Evolutionary conservation across 163 green algal genomes (phyloP), one percentile per base, ranked within the genome.

Genomic region (Picocystis sp.): DNA sequence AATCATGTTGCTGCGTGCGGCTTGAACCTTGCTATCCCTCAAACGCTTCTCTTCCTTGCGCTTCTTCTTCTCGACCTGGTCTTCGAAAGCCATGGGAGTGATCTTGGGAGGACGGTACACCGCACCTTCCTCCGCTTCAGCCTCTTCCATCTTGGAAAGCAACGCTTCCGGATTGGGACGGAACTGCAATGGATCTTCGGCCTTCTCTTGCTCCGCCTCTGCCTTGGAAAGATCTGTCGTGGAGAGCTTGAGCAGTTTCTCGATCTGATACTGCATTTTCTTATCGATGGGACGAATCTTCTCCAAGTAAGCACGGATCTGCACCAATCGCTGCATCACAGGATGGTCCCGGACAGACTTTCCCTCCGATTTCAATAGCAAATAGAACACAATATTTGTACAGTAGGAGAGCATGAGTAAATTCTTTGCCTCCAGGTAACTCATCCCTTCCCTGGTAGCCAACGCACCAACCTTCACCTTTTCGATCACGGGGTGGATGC

Each of bases 391-490:
- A 55, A 96, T 86, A 72, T 79, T 75, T 13, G 68, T 64, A 71
- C 75, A 92, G 73, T 97, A 97, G 53, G 84, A 69, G 63, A 94
- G 73, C 69, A 97, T 77, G 64, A 97, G 77, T 56, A 93, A 57
- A 73, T 97, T 78, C 77, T 98, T 98, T 11, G 84, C 87, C 67
- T 98, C 90, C 55, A 97, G 74, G 69, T 94, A 97, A 43, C 51
- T 80, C 46, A 98, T 55, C 3, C 90, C 90, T 47, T 93, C 78
- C n/a, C 67, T 57, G 1, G 83, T 94, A 1, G 67, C 80, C 53
- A 94, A 74, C 11, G 72, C 55, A 14, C 86, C 84, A 5, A 63
- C 60, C 6, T 57, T 58, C 45, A 91, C 68, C 68, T 87, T 70
- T 11, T 54, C 50, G n/a, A 92, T 54, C 22, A 92, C 56, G 21